phyloP scores from a whole-genome alignment of 176 grass and related monocot species.

The Pontederia crassipes region DNA sequence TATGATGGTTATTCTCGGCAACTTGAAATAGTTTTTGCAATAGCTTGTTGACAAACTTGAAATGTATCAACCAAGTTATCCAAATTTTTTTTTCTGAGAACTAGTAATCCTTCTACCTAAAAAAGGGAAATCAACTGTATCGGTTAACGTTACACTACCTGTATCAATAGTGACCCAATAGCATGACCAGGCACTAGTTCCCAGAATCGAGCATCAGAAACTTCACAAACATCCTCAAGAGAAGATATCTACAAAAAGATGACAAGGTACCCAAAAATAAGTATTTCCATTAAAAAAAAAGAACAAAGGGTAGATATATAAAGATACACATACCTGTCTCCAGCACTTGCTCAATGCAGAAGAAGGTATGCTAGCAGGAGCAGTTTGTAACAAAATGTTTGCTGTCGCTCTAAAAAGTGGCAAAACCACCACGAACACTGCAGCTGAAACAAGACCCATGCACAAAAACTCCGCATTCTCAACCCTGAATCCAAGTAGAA shows the following conservation, averaged over 20 bases:
- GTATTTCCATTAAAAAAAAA: background rate
- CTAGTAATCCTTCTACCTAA: no score
- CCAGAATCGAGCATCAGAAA: conserved; percentile 72
- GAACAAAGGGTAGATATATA: background rate
- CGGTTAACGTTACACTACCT: conserved; percentile 26
- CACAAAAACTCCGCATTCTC: conserved; percentile 94
- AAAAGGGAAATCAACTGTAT: background rate
- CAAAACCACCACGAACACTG: conserved; percentile 87
- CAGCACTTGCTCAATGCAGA: conserved; percentile 70
- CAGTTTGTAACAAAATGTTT: conserved; percentile 74
- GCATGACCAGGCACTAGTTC: conserved; percentile 75
- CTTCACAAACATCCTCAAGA: conserved; percentile 64
- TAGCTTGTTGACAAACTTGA: no score
- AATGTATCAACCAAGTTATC: background rate
- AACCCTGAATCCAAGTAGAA: conserved; percentile 34
- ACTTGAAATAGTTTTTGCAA: no score
- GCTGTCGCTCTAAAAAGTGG: conserved; percentile 85
- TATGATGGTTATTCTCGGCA: no score
- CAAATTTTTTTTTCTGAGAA: no score
- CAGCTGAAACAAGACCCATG: conserved; percentile 85
- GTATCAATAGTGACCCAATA: conserved; percentile 59
- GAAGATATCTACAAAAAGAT: conserved; percentile 43
- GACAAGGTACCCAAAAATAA: background rate
- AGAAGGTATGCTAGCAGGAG: conserved; percentile 71
- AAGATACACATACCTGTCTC: conserved; percentile 56